Evolutionary conservation across 345 rosid genomes (phyloP).

Genomic region (Citrus glauca): DNA sequence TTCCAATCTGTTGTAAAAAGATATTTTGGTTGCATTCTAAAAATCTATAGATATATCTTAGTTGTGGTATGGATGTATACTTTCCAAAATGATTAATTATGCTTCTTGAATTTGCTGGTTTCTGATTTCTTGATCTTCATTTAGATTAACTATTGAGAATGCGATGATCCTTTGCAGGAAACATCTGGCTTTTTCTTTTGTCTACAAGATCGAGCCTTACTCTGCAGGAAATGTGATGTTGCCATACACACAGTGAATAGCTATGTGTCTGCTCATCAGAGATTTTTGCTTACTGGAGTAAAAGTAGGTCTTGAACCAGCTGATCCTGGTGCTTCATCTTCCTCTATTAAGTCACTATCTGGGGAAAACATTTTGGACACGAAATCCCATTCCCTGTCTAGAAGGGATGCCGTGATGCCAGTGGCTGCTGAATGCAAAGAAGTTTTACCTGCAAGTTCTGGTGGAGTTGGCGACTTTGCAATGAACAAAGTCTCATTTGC

Average conservation of each 20-base stretch:
- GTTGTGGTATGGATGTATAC: not conserved
- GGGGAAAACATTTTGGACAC: slow-evolving; percentile 43
- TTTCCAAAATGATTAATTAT: not conserved
- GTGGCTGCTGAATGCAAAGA: slow-evolving; percentile 28
- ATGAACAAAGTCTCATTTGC: slow-evolving; percentile 40
- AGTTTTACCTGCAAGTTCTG: slow-evolving; percentile 28
- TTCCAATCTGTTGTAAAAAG: not conserved
- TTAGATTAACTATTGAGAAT: slow-evolving; percentile 4
- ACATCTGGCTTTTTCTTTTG: slow-evolving; percentile 92
- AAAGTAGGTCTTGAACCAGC: slow-evolving; percentile 79
- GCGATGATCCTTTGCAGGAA: slow-evolving; percentile 49
- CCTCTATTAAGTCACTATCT: slow-evolving; percentile 41
- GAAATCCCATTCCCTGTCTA: slow-evolving; percentile 32
- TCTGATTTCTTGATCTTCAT: not conserved
- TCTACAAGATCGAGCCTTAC: slow-evolving; percentile 88
- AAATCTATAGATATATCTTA: not conserved
- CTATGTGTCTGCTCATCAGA: slow-evolving; percentile 78
- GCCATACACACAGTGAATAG: slow-evolving; percentile 71
- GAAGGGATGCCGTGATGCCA: slow-evolving; percentile 24
- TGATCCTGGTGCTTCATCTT: slow-evolving; percentile 49
- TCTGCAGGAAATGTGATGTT: slow-evolving; percentile 94
- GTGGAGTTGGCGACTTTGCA: slow-evolving; percentile 26
- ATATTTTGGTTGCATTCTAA: not conserved
- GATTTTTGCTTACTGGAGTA: slow-evolving; percentile 91
- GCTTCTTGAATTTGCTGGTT: slow-evolving; percentile 1